Percentiles rank a stretch among this genome's conserved stretches.
phyloP scores from a whole-genome alignment of 1,284 basidiomycete genomes.

The Farysia itapuensis region DNA sequence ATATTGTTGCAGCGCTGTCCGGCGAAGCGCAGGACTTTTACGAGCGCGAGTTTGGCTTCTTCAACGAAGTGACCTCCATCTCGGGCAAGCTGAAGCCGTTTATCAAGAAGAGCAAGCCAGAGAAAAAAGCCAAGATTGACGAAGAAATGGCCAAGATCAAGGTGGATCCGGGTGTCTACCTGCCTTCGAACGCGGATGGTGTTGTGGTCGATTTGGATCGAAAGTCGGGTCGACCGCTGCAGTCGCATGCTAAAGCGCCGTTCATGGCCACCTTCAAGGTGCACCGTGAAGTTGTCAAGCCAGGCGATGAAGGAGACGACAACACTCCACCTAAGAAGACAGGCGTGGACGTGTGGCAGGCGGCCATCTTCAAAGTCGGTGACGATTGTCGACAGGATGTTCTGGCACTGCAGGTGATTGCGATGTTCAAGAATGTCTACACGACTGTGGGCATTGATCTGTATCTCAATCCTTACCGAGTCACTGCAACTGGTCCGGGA shows the following conservation, averaged over 20 bases:
- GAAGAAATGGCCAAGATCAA: constrained; percentile 97
- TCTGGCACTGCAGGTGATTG: constrained; percentile 92
- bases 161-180: constrained; percentile 90
- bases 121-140: constrained; percentile 99
- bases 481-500: constrained; percentile 95
- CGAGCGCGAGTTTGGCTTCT: constrained; percentile 93
- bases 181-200: constrained; percentile 97
- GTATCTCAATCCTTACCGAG: constrained; percentile 93
- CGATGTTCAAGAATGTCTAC: constrained; percentile 99
- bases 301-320: constrained; percentile 30
- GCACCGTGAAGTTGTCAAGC: constrained; percentile 61
- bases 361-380: constrained; percentile 99
- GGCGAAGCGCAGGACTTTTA: constrained; percentile 91
- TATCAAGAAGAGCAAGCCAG: constrained; percentile 91
- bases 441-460: constrained; percentile 80
- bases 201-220: constrained; percentile 94
- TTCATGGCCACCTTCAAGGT: constrained; percentile 99
- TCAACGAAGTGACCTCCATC: constrained; percentile 93
- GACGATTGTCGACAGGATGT: constrained; percentile 99
- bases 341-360: constrained; percentile 78
- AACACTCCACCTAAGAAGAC: constrained; percentile 24
- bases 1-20: constrained; percentile 81
- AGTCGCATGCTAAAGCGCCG: constrained; percentile 97
- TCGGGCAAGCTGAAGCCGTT: constrained; percentile 96
- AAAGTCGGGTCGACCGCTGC: constrained; percentile 89